phyloP scores from a whole-genome alignment of 164 flowering plant genomes.

The Annona squamosa region DNA sequence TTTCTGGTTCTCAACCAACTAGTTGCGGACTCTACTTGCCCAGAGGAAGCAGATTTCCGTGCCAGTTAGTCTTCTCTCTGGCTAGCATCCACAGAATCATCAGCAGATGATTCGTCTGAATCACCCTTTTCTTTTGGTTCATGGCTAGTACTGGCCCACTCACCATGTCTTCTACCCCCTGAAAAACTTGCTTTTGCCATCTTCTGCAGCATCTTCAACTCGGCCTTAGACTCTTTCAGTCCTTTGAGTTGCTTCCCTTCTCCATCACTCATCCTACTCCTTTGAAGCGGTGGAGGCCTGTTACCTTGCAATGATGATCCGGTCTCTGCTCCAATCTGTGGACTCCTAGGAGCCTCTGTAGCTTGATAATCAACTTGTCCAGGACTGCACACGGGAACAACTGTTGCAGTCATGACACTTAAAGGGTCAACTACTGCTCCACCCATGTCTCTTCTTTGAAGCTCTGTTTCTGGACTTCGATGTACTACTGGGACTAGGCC shows the following conservation, averaged over 20 bases:
- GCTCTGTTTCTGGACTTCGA: conserved; percentile 24
- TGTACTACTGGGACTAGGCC: conserved; percentile 33
- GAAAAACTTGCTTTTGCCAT: conserved; percentile 53
- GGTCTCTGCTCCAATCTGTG: conserved; percentile 1
- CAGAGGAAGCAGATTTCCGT: background rate
- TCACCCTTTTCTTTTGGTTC: conserved; percentile 10
- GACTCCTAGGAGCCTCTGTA: background rate
- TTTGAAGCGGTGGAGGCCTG: conserved; percentile 1
- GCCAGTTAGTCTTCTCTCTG: conserved; percentile 3
- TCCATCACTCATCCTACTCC: conserved; percentile 7
- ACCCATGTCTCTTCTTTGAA: conserved; percentile 17
- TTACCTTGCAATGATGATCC: conserved; percentile 1
- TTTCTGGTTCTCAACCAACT: background rate
- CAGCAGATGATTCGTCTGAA: conserved; percentile 5
- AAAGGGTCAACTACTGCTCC: conserved; percentile 10
- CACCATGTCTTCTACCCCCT: conserved; percentile 25
- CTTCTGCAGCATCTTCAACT: conserved; percentile 40
- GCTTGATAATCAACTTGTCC: conserved; percentile 20
- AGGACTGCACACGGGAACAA: conserved; percentile 45
- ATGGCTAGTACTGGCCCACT: conserved; percentile 27
- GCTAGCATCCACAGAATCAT: conserved; percentile 15
- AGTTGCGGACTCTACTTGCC: background rate
- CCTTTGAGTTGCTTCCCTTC: conserved; percentile 27
- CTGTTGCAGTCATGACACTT: conserved; percentile 43
- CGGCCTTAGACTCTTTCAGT: conserved; percentile 27